A percentile compares a stretch with the other conserved stretches of the same genome.
Evolutionary conservation across 106 monocot species (phyloP).

Genomic region (Cymbidium sinense): DNA sequence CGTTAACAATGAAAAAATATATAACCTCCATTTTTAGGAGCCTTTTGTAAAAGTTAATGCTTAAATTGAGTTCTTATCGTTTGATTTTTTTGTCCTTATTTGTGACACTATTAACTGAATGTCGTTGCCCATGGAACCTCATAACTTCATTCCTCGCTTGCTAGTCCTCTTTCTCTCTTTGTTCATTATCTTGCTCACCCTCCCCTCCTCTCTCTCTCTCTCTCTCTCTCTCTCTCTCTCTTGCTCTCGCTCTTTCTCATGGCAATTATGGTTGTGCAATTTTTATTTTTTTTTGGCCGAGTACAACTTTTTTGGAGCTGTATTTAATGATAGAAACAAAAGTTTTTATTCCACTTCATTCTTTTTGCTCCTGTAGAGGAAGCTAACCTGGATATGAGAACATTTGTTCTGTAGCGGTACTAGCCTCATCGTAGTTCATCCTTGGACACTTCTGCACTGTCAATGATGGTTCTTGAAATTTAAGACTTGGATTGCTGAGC

Average conservation of each 20-base stretch:
- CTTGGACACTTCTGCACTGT: not conserved
- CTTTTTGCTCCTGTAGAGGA: no score
- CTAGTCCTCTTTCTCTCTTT: no score
- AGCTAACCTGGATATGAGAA: not conserved
- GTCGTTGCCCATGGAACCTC: not conserved
- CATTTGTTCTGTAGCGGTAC: not conserved
- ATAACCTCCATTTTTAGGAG: not conserved
- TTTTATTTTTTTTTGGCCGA: no score
- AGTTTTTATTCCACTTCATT: no score
- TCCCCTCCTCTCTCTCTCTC: no score
- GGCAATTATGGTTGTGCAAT: not conserved
- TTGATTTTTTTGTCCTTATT: not conserved
- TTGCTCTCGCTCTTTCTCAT: not conserved
- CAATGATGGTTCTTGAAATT: not conserved
- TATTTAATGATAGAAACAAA: no score
- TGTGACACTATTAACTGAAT: not conserved
- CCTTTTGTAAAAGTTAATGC: not conserved
- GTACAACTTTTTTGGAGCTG: no score
- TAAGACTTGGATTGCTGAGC: not conserved
- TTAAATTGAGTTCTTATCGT: not conserved
- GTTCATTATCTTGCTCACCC: no score
- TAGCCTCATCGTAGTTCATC: not conserved
- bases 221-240: not conserved
- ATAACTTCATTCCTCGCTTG: no score
- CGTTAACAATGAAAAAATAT: not conserved